phyloP scores from a whole-genome alignment of 306 rosid genomes.

The Trifolium subterraneum region DNA sequence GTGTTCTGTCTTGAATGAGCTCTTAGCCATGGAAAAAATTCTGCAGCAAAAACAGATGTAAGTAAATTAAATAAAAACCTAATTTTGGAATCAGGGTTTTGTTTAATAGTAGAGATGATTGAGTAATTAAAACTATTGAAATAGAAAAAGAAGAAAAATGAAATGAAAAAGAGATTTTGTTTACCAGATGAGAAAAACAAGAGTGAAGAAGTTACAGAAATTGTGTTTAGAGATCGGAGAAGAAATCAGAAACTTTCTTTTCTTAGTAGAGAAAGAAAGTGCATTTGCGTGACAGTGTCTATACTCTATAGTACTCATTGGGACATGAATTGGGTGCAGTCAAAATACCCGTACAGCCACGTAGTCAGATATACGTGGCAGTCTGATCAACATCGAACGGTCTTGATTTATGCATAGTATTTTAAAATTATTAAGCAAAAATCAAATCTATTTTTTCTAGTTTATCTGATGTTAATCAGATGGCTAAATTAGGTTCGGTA shows the following conservation, averaged over 20 bases:
- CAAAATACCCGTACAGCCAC: no score
- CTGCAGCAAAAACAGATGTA: constrained; percentile 29
- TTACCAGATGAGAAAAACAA: constrained; percentile 15
- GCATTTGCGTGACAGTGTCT: not conserved
- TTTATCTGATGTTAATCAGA: no score
- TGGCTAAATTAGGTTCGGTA: no score
- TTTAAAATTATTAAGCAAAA: no score
- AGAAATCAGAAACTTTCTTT: not conserved
- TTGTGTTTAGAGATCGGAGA: constrained; percentile 4
- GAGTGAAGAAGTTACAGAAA: not conserved
- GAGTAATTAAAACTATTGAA: not conserved
- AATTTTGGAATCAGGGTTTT: constrained; percentile 44
- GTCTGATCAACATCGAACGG: no score
- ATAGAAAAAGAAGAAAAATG: not conserved
- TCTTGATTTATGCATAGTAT: no score
- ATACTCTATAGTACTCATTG: no score
- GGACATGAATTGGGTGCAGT: no score
- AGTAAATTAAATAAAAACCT: not conserved
- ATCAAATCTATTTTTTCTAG: no score
- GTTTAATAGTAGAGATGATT: not conserved
- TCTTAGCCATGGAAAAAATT: constrained; percentile 50
- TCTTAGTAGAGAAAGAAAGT: not conserved
- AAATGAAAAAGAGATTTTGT: not conserved
- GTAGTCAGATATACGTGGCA: no score
- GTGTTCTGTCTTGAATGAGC: constrained; percentile 58